Base-by-base conservation (phyloP, 2,329 filamentous ascomycete species). In the Arachnopeziza araneosa region DNA sequence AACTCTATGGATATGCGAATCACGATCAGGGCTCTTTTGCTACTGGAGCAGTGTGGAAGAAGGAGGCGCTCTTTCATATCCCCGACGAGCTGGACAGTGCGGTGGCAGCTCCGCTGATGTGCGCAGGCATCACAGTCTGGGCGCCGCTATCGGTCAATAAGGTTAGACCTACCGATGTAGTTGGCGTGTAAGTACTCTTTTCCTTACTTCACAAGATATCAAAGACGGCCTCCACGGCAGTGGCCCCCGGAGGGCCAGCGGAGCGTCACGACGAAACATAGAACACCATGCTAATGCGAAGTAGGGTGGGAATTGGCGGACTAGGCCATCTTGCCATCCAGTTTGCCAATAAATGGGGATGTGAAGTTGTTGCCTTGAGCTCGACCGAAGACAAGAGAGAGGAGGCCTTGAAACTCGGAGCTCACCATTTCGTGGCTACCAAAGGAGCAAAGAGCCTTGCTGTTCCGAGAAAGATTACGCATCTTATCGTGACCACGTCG, bases 51-150 rank as follows among this genome's bases (percentile, higher is more conserved):
- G 71, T 78, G 54, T 73, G 75, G 65, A 65, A 73, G 66, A 49
- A 75, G 71, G 44, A 66, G 1, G 76, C 73, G 55, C 69, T 74
- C 8, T 77, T 77, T 62, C 64, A 58, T 1, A 74, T 79, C 22
- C 77, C 76, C 1, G 69, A 69, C 1, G 56, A 59, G 0, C 71
- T 79, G 24, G 59, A 66, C 2, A 72, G 71, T 9, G 67, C 71
- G 2, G 57, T 70, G 26, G 77, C 77, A 1, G 81, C 88, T 2
- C 89, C 89, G 0, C 83, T 93, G 75, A 79, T 93, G 44, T 93
- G 89, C 71, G 89, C 85, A 1, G 89, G 90, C 0, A 80, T 92
- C 58, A 93, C 90, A 0, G 82, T 88, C 0, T 93, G 66, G 53
- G 65, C 66, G 49, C 66, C 68, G 2, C 64, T 74, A 7, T 63